A percentile compares a stretch with the other conserved stretches of the same genome.
These are phyloP conservation scores for Suhomyces prunicola DNA, from an alignment of 805 yeast genomes.

Conservation along the genomic window DNA sequence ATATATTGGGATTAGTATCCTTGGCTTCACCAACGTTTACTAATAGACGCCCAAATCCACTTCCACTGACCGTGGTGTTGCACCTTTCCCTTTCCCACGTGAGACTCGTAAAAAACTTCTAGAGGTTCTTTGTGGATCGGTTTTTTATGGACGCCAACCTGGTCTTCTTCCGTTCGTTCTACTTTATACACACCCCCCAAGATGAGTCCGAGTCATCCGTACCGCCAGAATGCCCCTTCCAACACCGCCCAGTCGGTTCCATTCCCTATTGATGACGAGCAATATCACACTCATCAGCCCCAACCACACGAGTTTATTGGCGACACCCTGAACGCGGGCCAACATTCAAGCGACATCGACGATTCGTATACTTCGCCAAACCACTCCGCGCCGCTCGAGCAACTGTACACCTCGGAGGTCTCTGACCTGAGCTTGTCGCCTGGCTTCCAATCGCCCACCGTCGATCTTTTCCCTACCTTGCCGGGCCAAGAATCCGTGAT, in stretches of 20 bases:
- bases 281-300: not conserved
- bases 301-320: not conserved
- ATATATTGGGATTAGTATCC: not conserved
- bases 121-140: not conserved
- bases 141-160: not conserved
- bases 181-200: not conserved
- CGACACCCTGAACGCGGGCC: not conserved
- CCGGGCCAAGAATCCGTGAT: not conserved
- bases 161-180: not conserved
- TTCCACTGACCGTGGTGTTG: not conserved
- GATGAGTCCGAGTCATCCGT: constrained; percentile 17
- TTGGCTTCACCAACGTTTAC: not conserved
- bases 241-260: constrained; percentile 4
- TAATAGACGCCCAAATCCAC: not conserved
- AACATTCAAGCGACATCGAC: not conserved
- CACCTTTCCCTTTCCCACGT: not conserved
- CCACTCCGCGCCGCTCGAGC: not conserved
- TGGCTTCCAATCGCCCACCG: not conserved
- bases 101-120: not conserved
- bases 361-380: not conserved
- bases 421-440: constrained; percentile 1
- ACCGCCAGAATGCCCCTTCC: constrained; percentile 22
- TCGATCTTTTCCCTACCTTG: not conserved
- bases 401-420: constrained; percentile 6
- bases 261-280: constrained; percentile 10